These are phyloP conservation scores for Penicillium cataractarum DNA, from an alignment of 495 filamentous ascomycete species.

Conservation along the genomic window DNA sequence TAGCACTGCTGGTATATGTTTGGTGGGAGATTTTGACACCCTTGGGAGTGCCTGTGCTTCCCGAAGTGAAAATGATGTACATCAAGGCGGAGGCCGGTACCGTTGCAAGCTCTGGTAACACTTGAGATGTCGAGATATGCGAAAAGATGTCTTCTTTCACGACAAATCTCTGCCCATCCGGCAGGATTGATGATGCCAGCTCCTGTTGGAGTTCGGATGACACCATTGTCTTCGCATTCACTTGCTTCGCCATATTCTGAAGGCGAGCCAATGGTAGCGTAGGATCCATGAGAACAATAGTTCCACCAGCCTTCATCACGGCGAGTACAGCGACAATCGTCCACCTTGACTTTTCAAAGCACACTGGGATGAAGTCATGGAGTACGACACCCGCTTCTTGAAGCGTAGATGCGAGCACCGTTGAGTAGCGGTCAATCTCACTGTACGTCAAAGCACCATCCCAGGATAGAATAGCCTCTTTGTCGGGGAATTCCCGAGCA, in stretches of 20 bases:
- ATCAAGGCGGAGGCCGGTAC: slow-evolving; percentile 38
- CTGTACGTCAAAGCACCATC: slow-evolving; percentile 51
- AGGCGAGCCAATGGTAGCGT: slow-evolving; percentile 42
- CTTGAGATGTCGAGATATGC: slow-evolving; percentile 2
- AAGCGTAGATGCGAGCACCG: slow-evolving; percentile 32
- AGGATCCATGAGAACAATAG: slow-evolving; percentile 45
- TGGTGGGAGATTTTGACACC: slow-evolving; percentile 56
- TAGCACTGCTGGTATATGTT: slow-evolving; percentile 46
- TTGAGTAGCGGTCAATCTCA: slow-evolving; percentile 44
- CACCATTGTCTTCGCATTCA: slow-evolving; percentile 39
- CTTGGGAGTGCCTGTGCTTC: slow-evolving; percentile 59
- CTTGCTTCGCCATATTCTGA: slow-evolving; percentile 41
- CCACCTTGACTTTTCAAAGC: slow-evolving; percentile 55
- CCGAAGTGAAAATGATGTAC: slow-evolving; percentile 57
- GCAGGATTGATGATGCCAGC: slow-evolving; percentile 31
- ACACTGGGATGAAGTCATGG: slow-evolving; percentile 43
- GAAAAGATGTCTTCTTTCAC: slow-evolving; percentile 30
- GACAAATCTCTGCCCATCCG: slow-evolving; percentile 30
- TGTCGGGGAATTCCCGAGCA: slow-evolving; percentile 34
- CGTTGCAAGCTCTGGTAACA: slow-evolving; percentile 17
- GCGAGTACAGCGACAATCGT: slow-evolving; percentile 48
- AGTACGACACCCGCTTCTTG: slow-evolving; percentile 32
- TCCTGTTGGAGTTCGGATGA: slow-evolving; percentile 34
- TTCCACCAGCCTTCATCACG: slow-evolving; percentile 47
- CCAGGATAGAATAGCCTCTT: slow-evolving; percentile 49